Evolutionary conservation across 2,329 filamentous ascomycete species (phyloP), one percentile per base, ranked within the genome.

Genomic region (Passalora sequoiae): DNA sequence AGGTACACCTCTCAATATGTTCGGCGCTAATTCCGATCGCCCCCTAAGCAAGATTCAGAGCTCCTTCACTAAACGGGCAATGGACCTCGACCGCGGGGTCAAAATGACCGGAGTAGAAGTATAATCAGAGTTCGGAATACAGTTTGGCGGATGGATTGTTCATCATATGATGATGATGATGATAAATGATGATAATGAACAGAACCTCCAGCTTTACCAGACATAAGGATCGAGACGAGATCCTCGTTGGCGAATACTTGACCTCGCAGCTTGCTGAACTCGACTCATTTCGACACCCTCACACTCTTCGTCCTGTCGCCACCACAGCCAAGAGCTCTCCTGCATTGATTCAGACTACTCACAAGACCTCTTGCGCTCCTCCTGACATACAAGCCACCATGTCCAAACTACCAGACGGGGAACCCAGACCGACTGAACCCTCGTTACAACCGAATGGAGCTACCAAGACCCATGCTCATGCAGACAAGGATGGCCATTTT

Each of bases 401-500:
- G 29, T 13, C 30, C 13, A 17, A 7, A 17, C 30, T 10, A 2
- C 30, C 15, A 1, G 30, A 33, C 15, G 30, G 30, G 16, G 30
- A 33, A 12, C 30, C 30, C 3, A 33, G 20, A 6, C 30, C 30
- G 1, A 12, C 29, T 16, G 17, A 38, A 21, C 13, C 25, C 30
- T 12, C n/a, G n/a, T n/a, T n/a, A n/a, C n/a, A n/a, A n/a, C n/a
- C 29, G 19, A n/a, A 21, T 31, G 21, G 8, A 8, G 15, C 20
- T 19, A 15, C 30, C 5, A n/a, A n/a, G n/a, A 46, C 43, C 3
- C 44, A 51, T 32, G 31, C 45, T 10, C 49, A 51, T 32, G 53
- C 60, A 12, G 57, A 74, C 51, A 56, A 61, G 17, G 71, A 76
- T 46, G 76, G 76, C 8, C 67, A 70, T 9, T 80, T 79, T 55